Evolutionary conservation across 2,329 filamentous ascomycete species (phyloP).

Genomic region (Stagonosporopsis rhizophila): DNA sequence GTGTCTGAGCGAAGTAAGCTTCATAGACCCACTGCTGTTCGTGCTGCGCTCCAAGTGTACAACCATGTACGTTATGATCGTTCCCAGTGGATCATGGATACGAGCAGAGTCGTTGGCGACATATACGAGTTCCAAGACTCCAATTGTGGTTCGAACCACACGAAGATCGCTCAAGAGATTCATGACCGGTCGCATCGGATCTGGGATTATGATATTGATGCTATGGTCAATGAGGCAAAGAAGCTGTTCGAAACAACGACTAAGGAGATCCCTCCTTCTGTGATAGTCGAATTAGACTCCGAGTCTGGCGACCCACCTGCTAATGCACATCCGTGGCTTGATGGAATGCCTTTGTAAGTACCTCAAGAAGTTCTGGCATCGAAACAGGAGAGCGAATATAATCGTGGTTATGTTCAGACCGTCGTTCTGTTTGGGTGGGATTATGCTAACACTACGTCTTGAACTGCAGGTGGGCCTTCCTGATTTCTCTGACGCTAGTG

Average conservation of each 20-base stretch:
- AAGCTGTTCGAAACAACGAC: too few relatives aligned
- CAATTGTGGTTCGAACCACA: slow-evolving; percentile 4
- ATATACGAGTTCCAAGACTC: slow-evolving; percentile 21
- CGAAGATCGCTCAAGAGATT: slow-evolving; percentile 10
- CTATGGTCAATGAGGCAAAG: slow-evolving; percentile 10
- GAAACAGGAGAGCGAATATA: too few relatives aligned
- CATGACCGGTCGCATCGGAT: slow-evolving; percentile 21
- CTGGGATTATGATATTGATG: slow-evolving; percentile 23
- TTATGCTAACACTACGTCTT: too few relatives aligned
- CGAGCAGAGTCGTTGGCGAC: slow-evolving; percentile 18
- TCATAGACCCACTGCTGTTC: slow-evolving; percentile 1
- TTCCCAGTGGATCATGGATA: slow-evolving; percentile 21
- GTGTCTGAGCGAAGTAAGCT: not conserved
- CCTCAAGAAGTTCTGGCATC: too few relatives aligned
- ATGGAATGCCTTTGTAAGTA: too few relatives aligned
- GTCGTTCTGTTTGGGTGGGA: too few relatives aligned
- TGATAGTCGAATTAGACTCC: too few relatives aligned
- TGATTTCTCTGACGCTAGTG: slow-evolving; percentile 10
- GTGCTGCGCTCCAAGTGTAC: slow-evolving; percentile 21
- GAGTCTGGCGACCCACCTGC: too few relatives aligned
- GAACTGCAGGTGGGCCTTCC: not conserved
- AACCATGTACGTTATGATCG: slow-evolving; percentile 18
- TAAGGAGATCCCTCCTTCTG: too few relatives aligned
- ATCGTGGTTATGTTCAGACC: too few relatives aligned
- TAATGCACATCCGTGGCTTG: too few relatives aligned